A percentile compares a stretch with the other conserved stretches of the same genome.
phyloP scores from a whole-genome alignment of 2,329 filamentous ascomycete genomes.

The Aspergillus sp. region DNA sequence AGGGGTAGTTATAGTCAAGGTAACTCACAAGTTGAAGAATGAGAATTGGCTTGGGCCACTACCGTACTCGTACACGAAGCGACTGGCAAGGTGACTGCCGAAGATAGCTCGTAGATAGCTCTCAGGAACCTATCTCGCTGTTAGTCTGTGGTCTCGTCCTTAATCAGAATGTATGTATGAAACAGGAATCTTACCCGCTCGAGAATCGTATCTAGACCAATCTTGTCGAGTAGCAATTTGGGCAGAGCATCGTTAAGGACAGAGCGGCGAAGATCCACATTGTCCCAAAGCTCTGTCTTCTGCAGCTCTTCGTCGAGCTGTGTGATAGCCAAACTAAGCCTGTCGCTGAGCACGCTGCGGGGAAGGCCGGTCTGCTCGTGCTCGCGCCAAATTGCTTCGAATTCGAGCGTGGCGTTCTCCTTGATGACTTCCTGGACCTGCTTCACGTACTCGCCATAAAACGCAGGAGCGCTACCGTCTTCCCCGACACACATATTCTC shows the following conservation, averaged over 20 bases:
- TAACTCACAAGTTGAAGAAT: slow-evolving; percentile 94
- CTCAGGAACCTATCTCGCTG: slow-evolving; percentile 69
- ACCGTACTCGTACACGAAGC: slow-evolving; percentile 96
- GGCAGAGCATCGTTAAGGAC: slow-evolving; percentile 87
- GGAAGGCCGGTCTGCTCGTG: slow-evolving; percentile 78
- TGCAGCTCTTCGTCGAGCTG: slow-evolving; percentile 95
- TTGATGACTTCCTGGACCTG: slow-evolving; percentile 89
- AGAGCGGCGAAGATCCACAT: slow-evolving; percentile 74
- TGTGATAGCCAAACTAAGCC: slow-evolving; percentile 90
- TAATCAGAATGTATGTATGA: background rate
- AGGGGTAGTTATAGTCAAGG: background rate
- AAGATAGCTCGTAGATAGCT: slow-evolving; percentile 94
- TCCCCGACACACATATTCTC: slow-evolving; percentile 90
- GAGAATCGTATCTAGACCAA: slow-evolving; percentile 87
- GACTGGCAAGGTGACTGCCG: slow-evolving; percentile 89
- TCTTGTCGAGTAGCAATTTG: slow-evolving; percentile 79
- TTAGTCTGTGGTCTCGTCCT: slow-evolving; percentile 24
- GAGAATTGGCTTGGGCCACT: slow-evolving; percentile 93
- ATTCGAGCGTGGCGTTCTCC: slow-evolving; percentile 89
- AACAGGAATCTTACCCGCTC: slow-evolving; percentile 62
- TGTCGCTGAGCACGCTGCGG: slow-evolving; percentile 87
- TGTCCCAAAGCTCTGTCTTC: slow-evolving; percentile 87
- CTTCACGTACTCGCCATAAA: slow-evolving; percentile 92
- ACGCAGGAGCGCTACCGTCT: slow-evolving; percentile 77
- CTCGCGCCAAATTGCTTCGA: slow-evolving; percentile 98